Evolutionary conservation across 176 grass and related monocot genomes (phyloP).

Genomic region (Tillandsia leiboldiana): DNA sequence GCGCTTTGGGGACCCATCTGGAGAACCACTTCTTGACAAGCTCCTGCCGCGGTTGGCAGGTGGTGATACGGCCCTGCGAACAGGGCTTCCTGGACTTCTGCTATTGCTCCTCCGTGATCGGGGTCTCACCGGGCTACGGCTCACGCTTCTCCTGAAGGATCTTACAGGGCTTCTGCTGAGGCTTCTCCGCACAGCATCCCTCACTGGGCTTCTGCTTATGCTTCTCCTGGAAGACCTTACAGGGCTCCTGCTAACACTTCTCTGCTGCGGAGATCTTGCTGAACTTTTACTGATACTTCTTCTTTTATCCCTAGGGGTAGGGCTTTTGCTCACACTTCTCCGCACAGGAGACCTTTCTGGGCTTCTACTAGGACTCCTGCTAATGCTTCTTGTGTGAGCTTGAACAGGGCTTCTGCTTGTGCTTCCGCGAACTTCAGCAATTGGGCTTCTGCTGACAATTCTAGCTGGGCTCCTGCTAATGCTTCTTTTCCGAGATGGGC

Average conservation of each 20-base stretch:
- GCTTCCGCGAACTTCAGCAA: slow-evolving; percentile 10
- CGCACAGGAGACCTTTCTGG: slow-evolving; percentile 29
- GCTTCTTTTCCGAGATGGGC: slow-evolving; percentile 38
- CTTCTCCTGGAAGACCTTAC: slow-evolving; percentile 55
- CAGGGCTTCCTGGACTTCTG: slow-evolving; percentile 50
- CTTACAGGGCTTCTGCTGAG: slow-evolving; percentile 9
- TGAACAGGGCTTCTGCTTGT: slow-evolving; percentile 65
- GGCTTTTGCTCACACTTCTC: slow-evolving; percentile 43
- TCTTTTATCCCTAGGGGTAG: slow-evolving; percentile 28
- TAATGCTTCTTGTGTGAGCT: slow-evolving; percentile 42
- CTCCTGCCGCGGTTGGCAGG: slow-evolving; percentile 60
- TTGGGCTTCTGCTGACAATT: slow-evolving; percentile 38
- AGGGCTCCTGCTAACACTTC: slow-evolving; percentile 49
- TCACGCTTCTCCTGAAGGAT: slow-evolving; percentile 32
- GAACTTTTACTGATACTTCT: slow-evolving; percentile 47
- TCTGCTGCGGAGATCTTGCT: slow-evolving; percentile 29
- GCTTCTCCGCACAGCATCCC: slow-evolving; percentile 25
- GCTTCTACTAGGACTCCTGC: slow-evolving; percentile 52
- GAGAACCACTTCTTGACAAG: slow-evolving; percentile 75
- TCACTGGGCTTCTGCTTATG: slow-evolving; percentile 56
- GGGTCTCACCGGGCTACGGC: slow-evolving; percentile 21
- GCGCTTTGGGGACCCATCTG: slow-evolving; percentile 79
- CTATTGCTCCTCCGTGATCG: slow-evolving; percentile 41
- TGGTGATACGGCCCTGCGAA: slow-evolving; percentile 52
- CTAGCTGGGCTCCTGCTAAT: slow-evolving; percentile 34